Evolutionary conservation across 225 moss, liverwort and hornwort genomes (phyloP), one percentile per base, ranked within the genome.

Genomic region (Takakia lepidozioides): DNA sequence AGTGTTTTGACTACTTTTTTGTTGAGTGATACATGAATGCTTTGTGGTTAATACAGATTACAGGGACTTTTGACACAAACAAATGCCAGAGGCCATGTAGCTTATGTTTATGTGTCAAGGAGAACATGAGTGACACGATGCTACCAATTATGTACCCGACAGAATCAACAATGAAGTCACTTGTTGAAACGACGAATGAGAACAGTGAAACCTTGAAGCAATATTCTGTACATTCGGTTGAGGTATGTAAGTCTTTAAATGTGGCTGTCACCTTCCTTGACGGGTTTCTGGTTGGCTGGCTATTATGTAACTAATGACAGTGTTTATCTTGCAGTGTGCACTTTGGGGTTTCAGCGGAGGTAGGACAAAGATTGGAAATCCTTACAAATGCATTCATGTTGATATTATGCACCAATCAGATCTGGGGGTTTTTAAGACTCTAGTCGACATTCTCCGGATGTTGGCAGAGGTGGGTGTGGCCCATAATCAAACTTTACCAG

Each of bases 11-110:
- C 23, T 21, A 19, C 18, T 2, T 13, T 5, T 13, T 2, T 48
- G 25, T 25, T 18, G 5, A 21, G 18, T 23, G 13, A 21, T 48
- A 18, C 47, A 48, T 48, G 18, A 21, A 4, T 19, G 13, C 2
- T 23, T 48, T 48, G 5, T 32, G 30, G 41, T 16, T 17, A 23
- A 19, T 34, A 21, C 36, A 53, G 36, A 36, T 53, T 11, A 53
- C 17, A 34, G 19, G 35, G 10, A 53, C 52, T 19, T 53, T 7
- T 37, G 52, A 53, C 19, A 53, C 52, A 53, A 53, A 53, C 38
- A 53, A 7, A 10, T 53, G 52, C 23, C 35, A 35, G 18, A 6
- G 3, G 11, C 52, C 52, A 13, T 53, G 52, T 22, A 53, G 52
- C 20, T 10, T 53, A 9, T 53, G 36, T 21, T 18, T 53, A 13